These are phyloP conservation scores for Inosperma sp. DNA, from an alignment of 768 basidiomycete genomes.

Conservation along the genomic window DNA sequence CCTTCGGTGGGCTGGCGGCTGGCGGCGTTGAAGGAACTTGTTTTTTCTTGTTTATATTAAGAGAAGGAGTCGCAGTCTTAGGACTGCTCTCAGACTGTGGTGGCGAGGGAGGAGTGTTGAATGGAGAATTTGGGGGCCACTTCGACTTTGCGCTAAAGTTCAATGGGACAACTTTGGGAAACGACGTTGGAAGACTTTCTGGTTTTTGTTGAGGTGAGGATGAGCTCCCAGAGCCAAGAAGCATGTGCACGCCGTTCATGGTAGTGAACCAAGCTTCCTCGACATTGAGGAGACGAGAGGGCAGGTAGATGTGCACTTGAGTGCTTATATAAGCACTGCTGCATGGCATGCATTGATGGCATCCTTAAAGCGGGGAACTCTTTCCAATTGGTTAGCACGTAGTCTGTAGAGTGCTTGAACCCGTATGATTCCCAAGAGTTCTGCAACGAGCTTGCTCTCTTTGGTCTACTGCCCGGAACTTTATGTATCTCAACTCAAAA, in stretches of 20 bases:
- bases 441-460: no score
- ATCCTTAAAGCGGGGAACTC: no score
- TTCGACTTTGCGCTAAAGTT: not conserved
- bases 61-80: constrained; percentile 31
- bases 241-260: constrained; percentile 75
- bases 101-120: constrained; percentile 12
- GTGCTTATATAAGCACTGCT: no score
- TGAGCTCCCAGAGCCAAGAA: constrained; percentile 44
- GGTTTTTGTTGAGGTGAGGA: constrained; percentile 24
- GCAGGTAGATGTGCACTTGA: no score
- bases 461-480: no score
- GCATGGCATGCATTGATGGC: no score
- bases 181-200: constrained; percentile 24
- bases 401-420: no score
- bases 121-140: constrained; percentile 8
- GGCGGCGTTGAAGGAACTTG: constrained; percentile 23
- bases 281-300: no score
- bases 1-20: constrained; percentile 12
- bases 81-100: constrained; percentile 29
- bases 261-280: not conserved
- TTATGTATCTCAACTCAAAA: no score
- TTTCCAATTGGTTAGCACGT: no score
- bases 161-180: constrained; percentile 4
- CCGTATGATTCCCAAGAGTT: no score
- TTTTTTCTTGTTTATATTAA: constrained; percentile 43